These are phyloP conservation scores for Coccomyxa subellipsoidea DNA, from an alignment of 163 green algal genomes.

Conservation along the genomic window DNA sequence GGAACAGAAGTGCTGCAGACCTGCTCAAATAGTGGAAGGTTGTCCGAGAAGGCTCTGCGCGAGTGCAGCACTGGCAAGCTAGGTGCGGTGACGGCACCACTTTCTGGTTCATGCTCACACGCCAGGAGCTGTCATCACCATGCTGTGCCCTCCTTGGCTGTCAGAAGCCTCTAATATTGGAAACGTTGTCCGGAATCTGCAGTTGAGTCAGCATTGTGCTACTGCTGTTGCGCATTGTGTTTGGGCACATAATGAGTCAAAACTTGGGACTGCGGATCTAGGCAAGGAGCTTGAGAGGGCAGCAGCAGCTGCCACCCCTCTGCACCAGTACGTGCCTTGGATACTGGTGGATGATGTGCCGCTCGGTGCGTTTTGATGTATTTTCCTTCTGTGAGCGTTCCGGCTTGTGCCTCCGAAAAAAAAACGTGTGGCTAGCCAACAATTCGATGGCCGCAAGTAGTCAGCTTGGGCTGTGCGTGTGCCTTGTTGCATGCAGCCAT, in stretches of 20 bases:
- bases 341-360: constrained; percentile 35
- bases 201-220: background rate
- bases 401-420: too few relatives aligned
- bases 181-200: too few relatives aligned
- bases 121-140: too few relatives aligned
- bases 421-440: too few relatives aligned
- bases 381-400: too few relatives aligned
- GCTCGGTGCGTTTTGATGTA: constrained; percentile 19
- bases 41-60: background rate
- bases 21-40: background rate
- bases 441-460: too few relatives aligned
- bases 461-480: too few relatives aligned
- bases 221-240: background rate
- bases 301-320: constrained; percentile 29
- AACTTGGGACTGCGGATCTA: background rate
- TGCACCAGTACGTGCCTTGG: constrained; percentile 38
- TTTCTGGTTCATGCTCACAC: too few relatives aligned
- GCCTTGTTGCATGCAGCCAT: too few relatives aligned
- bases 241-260: background rate
- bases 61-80: background rate
- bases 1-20: background rate
- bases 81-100: too few relatives aligned
- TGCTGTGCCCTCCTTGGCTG: too few relatives aligned
- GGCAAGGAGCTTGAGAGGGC: constrained; percentile 25
- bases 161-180: too few relatives aligned